These are phyloP conservation scores for Trichoderma afroharzianum DNA, from an alignment of 2,329 filamentous ascomycete genomes.

Conservation along the genomic window DNA sequence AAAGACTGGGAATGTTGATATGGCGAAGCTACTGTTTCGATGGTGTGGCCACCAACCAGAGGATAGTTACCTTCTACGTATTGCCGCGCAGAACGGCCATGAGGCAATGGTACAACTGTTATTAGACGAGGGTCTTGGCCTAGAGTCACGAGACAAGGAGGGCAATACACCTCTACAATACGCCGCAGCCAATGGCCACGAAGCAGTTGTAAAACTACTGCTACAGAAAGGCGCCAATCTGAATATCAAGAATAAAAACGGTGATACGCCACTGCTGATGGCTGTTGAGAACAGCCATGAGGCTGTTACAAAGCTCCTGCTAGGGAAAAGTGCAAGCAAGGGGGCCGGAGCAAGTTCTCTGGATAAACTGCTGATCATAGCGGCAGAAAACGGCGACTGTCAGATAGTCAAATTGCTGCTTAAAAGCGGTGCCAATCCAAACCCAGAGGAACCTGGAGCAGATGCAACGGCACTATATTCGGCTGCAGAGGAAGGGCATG, in stretches of 20 bases:
- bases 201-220: background rate
- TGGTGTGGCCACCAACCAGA: background rate
- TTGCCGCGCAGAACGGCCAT: background rate
- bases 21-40: background rate
- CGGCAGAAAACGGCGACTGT: rapidly evolving
- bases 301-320: no score
- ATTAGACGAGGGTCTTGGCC: background rate
- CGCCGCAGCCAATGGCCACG: background rate
- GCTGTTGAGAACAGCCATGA: no score
- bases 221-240: background rate
- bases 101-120: background rate
- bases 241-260: no score
- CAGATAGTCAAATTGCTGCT: background rate
- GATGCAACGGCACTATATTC: background rate
- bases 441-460: background rate
- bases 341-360: background rate
- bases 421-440: background rate
- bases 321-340: rapidly evolving
- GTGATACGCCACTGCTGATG: no score
- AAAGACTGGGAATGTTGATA: background rate
- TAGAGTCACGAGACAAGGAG: background rate
- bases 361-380: background rate
- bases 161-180: background rate
- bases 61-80: rapidly evolving
- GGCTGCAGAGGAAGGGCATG: background rate